phyloP scores from a whole-genome alignment of 768 basidiomycete species.

The Boletus sensibilis region DNA sequence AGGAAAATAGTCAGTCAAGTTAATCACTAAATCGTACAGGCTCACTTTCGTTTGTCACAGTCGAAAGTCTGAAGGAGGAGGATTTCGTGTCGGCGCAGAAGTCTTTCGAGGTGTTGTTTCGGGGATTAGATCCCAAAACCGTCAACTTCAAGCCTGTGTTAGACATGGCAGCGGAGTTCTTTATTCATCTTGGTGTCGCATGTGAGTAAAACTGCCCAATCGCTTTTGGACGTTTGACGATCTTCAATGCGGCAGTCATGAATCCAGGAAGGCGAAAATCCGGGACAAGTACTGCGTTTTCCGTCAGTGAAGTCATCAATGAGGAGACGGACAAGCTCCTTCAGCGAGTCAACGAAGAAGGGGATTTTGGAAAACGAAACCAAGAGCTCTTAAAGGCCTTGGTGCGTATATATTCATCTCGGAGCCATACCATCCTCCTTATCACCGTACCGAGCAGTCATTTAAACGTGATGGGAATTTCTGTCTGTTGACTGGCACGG shows the following conservation, averaged over 20 bases:
- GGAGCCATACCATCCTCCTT: neutral
- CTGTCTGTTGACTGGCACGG: no score
- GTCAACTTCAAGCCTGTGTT: neutral
- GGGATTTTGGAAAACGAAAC: neutral
- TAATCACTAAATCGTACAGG: neutral
- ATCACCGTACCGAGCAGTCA: neutral
- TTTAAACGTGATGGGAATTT: no score
- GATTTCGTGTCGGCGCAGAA: no score
- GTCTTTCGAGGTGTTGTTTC: no score
- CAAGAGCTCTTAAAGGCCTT: conserved; percentile 1
- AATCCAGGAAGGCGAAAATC: neutral
- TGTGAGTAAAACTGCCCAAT: neutral
- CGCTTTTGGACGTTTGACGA: neutral
- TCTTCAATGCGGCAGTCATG: neutral
- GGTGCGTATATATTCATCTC: neutral
- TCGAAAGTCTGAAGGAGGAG: neutral
- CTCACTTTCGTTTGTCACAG: conserved; percentile 1
- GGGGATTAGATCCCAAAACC: no score
- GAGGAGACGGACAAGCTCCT: neutral
- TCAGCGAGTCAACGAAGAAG: neutral
- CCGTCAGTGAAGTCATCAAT: neutral
- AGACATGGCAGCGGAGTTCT: neutral
- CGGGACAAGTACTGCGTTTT: neutral
- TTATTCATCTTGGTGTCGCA: conserved; percentile 4
- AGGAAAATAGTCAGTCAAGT: neutral